A percentile compares a stretch with the other conserved stretches of the same genome.
Conservation (phyloP, 805 yeast species). For the Hanseniaspora singularis region DNA sequence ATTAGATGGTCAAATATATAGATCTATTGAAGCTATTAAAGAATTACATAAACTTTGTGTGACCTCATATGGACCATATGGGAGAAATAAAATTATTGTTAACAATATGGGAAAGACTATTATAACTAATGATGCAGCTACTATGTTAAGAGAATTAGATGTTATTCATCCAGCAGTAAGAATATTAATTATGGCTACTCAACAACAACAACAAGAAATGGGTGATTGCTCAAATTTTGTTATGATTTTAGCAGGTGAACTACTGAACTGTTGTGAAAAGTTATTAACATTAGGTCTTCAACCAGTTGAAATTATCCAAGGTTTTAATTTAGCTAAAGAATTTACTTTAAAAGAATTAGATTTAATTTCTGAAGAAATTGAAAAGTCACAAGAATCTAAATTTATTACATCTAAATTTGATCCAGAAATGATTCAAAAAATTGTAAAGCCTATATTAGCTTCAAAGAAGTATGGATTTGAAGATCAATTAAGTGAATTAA, state of each 20-base stretch:
- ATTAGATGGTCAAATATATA: constrained; percentile 77
- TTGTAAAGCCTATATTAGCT: constrained; percentile 75
- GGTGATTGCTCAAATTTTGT: constrained; percentile 94
- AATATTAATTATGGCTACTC: constrained; percentile 86
- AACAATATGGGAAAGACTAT: constrained; percentile 76
- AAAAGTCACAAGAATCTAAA: constrained; percentile 16
- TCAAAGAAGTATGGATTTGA: constrained; percentile 90
- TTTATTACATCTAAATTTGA: constrained; percentile 36
- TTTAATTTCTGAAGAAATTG: constrained; percentile 47
- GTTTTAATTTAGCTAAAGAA: constrained; percentile 77
- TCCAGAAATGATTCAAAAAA: constrained; percentile 49
- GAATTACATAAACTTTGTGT: constrained; percentile 85
- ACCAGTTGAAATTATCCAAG: constrained; percentile 86
- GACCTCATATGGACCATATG: constrained; percentile 95
- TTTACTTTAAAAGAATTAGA: constrained; percentile 61
- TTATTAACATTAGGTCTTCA: constrained; percentile 73
- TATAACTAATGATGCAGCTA: constrained; percentile 95
- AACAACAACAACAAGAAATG: constrained; percentile 94
- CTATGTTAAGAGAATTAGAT: constrained; percentile 84
- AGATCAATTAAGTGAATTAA: constrained; percentile 60
- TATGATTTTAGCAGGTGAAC: constrained; percentile 82
- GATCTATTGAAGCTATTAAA: constrained; percentile 88
- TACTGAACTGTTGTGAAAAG: constrained; percentile 76
- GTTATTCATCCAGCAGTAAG: constrained; percentile 97
- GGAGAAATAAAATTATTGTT: constrained; percentile 89